These are phyloP conservation scores for Gastrodia elata DNA, from an alignment of 106 monocot species.

Conservation along the genomic window DNA sequence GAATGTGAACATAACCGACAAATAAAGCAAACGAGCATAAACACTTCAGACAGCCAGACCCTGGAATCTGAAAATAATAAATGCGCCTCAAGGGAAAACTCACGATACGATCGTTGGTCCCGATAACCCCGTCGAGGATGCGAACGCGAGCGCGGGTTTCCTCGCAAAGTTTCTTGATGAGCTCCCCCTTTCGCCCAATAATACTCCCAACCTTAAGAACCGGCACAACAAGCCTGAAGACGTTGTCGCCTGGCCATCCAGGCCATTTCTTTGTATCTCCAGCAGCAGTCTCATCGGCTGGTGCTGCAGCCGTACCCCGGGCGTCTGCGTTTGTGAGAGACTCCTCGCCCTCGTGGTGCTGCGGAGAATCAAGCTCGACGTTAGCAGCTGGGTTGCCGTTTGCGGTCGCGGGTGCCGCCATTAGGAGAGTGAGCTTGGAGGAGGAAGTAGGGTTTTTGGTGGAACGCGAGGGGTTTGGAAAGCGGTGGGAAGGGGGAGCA, in stretches of 20 bases:
- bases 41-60: not conserved
- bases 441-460: constrained; percentile 8
- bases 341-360: constrained; percentile 6
- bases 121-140: constrained; percentile 58
- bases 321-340: not conserved
- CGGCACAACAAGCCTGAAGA: constrained; percentile 68
- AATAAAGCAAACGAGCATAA: not conserved
- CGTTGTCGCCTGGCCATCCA: constrained; percentile 82
- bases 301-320: not conserved
- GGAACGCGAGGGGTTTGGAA: not conserved
- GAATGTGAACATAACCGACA: not conserved
- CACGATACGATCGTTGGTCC: constrained; percentile 71
- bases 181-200: constrained; percentile 78
- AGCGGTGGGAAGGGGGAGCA: not conserved
- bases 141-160: constrained; percentile 69
- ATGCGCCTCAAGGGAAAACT: constrained; percentile 11
- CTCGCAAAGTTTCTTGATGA: constrained; percentile 83
- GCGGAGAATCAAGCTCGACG: not conserved
- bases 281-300: constrained; percentile 4
- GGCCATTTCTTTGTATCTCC: constrained; percentile 66
- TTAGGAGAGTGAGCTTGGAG: not conserved
- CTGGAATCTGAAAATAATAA: not conserved
- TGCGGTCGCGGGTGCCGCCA: constrained; percentile 5
- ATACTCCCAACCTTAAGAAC: constrained; percentile 73
- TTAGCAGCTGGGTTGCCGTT: constrained; percentile 1